Conservation (phyloP, 2,329 filamentous ascomycete species). For the Ceratocystis alfenasii region DNA sequence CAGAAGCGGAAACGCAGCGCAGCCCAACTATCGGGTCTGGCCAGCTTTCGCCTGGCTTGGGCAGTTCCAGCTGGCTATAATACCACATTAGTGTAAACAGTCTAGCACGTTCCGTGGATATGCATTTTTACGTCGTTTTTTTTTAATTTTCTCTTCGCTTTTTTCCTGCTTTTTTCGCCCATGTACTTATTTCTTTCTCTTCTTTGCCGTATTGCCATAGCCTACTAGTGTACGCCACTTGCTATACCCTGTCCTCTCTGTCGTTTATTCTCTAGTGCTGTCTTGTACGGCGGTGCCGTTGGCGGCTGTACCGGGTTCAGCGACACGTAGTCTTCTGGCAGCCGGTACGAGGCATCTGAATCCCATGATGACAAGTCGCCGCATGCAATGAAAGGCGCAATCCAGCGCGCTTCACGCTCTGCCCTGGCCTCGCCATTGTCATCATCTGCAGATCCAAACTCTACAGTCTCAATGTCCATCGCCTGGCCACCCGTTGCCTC, state of each 20-base stretch:
- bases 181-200: slow-evolving; percentile 22
- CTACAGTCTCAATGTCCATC: slow-evolving; percentile 21
- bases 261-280: slow-evolving; percentile 66
- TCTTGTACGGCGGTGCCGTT: slow-evolving; percentile 88
- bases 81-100: not conserved
- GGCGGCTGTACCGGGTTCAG: slow-evolving; percentile 90
- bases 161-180: not conserved
- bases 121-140: not conserved
- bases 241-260: slow-evolving; percentile 64
- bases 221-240: slow-evolving; percentile 37
- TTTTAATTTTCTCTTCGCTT: not conserved
- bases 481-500: slow-evolving; percentile 19
- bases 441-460: slow-evolving; percentile 25
- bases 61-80: not conserved
- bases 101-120: not conserved
- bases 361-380: slow-evolving; percentile 91
- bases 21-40: not conserved
- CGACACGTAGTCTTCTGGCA: slow-evolving; percentile 75
- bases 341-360: slow-evolving; percentile 83
- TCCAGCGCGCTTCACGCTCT: slow-evolving; percentile 50
- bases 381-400: slow-evolving; percentile 93
- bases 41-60: not conserved
- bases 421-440: not conserved
- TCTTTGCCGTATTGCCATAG: not conserved
- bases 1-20: no score